A percentile compares a stretch with the other conserved stretches of the same genome.
phyloP scores from a whole-genome alignment of 306 rosid species.

The Amphicarpaea edgeworthii region DNA sequence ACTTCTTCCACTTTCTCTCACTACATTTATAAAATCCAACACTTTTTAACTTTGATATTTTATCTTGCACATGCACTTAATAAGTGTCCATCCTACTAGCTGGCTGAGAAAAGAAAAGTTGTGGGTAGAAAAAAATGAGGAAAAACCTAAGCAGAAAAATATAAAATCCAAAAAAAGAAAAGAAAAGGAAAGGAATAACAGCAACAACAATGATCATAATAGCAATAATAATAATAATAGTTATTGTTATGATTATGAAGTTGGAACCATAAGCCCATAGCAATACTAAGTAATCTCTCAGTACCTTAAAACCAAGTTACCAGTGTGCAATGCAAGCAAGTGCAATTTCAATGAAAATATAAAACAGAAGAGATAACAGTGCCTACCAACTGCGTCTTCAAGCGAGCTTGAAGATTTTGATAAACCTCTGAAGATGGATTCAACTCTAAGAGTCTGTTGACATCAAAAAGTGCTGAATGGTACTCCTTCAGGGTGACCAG shows the following conservation, averaged over 20 bases:
- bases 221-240: not conserved
- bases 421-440: conserved; percentile 94
- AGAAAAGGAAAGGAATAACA: not conserved
- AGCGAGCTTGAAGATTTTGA: conserved; percentile 87
- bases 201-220: not conserved
- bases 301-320: conserved; percentile 11
- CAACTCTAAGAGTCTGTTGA: conserved; percentile 80
- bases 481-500: conserved; percentile 86
- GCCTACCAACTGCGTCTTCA: conserved; percentile 88
- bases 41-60: not conserved
- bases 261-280: conserved; percentile 12
- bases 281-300: not conserved
- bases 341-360: conserved; percentile 37
- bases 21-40: not conserved
- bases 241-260: not conserved
- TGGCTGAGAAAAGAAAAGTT: conserved; percentile 19
- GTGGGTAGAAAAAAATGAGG: not conserved
- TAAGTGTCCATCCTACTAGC: not conserved
- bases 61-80: conserved; percentile 17
- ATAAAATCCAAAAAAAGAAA: not conserved
- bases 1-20: not conserved
- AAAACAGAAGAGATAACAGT: conserved; percentile 32
- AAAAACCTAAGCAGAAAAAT: conserved; percentile 14
- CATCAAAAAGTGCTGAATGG: conserved; percentile 93
- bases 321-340: conserved; percentile 29